Conservation (phyloP, 2,329 filamentous ascomycete genomes). For the Aspergillus awamori region DNA sequence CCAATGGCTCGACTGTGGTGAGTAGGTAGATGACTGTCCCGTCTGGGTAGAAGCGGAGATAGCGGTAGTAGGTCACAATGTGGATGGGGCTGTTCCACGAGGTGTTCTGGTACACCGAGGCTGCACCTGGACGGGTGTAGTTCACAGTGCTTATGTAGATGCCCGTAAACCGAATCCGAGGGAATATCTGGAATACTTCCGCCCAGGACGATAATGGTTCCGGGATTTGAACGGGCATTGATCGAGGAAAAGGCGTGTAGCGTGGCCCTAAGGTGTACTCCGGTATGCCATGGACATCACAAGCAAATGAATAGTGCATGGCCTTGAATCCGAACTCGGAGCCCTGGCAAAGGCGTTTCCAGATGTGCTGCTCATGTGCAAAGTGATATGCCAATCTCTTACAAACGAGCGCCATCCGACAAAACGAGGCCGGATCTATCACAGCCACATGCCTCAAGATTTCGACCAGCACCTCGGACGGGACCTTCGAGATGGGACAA, state of each 20-base stretch:
- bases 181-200: slow-evolving; percentile 77
- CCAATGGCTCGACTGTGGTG: slow-evolving; percentile 77
- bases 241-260: slow-evolving; percentile 41
- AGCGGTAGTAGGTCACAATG: slow-evolving; percentile 97
- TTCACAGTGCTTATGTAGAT: slow-evolving; percentile 97
- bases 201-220: slow-evolving; percentile 55
- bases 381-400: slow-evolving; percentile 85
- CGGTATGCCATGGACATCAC: slow-evolving; percentile 56
- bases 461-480: slow-evolving; percentile 81
- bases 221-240: slow-evolving; percentile 35
- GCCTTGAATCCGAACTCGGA: slow-evolving; percentile 73
- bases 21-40: slow-evolving; percentile 80
- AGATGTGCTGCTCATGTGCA: slow-evolving; percentile 79
- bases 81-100: slow-evolving; percentile 84
- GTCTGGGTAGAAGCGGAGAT: slow-evolving; percentile 91
- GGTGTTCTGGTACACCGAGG: slow-evolving; percentile 65
- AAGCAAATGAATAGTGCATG: slow-evolving; percentile 81
- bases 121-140: slow-evolving; percentile 81
- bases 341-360: slow-evolving; percentile 74
- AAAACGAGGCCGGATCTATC: slow-evolving; percentile 74
- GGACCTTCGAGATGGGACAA: slow-evolving; percentile 77
- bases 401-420: slow-evolving; percentile 77
- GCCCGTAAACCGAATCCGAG: slow-evolving; percentile 89
- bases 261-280: slow-evolving; percentile 36
- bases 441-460: slow-evolving; percentile 75